Evolutionary conservation across 1,139 yeast genomes (phyloP), one percentile per base, ranked within the genome.

Genomic region (Pichia cactophila): DNA sequence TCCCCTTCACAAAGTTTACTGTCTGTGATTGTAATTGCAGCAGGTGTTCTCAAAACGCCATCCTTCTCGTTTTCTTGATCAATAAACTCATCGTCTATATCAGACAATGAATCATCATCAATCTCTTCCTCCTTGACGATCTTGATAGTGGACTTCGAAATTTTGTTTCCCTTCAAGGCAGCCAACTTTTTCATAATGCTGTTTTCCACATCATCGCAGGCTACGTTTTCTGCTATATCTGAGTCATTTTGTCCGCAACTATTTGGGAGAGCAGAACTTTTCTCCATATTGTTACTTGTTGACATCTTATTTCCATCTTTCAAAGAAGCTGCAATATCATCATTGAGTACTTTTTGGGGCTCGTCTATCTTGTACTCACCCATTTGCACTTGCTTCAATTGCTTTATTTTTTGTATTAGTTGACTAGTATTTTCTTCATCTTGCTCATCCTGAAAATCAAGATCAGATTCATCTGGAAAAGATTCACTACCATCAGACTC

Each of bases 81-180:
- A 16, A 38, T 36, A 26, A 35, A 17, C 10, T 23, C 14, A 35
- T 35, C 23, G 23, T 16, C 23, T 9, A 35, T 33, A 26, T 35
- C 37, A 16, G 49, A 50, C 8, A 49, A 28, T 11, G 48, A 54
- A 45, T 55, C 55, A 46, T 61, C 53, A 47, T 57, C 51, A 53
- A 60, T 16, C 4, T 55, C 59, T 16, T 62, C 65, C 31, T 59
- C 58, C n/a, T 56, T 58, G 12, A 58, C 50, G 31, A 60, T 56
- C 37, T 54, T 52, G 4, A 50, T 52, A 6, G 40, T 35, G 26
- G 48, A 43, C 31, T 48, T 42, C 26, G 46, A 41, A 28, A 44
- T 45, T 26, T 41, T 45, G 20, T 47, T 50, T 11, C 52, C 54
- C 33, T 56, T 56, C 9, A 56, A 37, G 2, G 53, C 54, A 33